phyloP scores from a whole-genome alignment of 1,284 basidiomycete genomes.

The Quambalaria eucalypti region DNA sequence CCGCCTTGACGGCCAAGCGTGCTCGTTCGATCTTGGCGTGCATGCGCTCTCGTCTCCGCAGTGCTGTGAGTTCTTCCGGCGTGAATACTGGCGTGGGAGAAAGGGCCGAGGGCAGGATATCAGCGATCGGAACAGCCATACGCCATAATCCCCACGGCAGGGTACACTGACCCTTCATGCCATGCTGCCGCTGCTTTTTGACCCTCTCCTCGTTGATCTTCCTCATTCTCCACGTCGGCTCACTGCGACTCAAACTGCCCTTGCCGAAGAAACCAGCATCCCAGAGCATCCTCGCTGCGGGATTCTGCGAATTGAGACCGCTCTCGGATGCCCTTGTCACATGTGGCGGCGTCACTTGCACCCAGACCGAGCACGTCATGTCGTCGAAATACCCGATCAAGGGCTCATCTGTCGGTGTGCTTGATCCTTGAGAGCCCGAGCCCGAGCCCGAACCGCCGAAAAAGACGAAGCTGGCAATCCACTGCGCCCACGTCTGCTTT shows the following conservation, averaged over 20 bases:
- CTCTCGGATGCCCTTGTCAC: background rate
- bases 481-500: background rate
- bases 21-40: slow-evolving; percentile 45
- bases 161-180: slow-evolving; percentile 46
- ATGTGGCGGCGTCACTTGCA: slow-evolving; percentile 5
- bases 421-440: background rate
- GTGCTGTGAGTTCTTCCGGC: slow-evolving; percentile 42
- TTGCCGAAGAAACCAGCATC: slow-evolving; percentile 45
- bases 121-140: background rate
- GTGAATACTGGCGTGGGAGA: slow-evolving; percentile 17
- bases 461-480: background rate
- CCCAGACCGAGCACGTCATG: slow-evolving; percentile 3
- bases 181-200: slow-evolving; percentile 49
- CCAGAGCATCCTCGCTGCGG: slow-evolving; percentile 59
- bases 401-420: background rate
- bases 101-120: background rate
- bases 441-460: background rate
- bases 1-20: slow-evolving; percentile 37
- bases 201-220: slow-evolving; percentile 52
- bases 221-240: slow-evolving; percentile 70
- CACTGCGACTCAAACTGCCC: background rate
- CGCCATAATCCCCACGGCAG: background rate
- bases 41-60: slow-evolving; percentile 35
- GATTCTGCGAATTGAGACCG: background rate
- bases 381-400: slow-evolving; percentile 7